These are phyloP conservation scores for Mrakia blollopis DNA, from an alignment of 768 basidiomycete genomes.

Conservation along the genomic window DNA sequence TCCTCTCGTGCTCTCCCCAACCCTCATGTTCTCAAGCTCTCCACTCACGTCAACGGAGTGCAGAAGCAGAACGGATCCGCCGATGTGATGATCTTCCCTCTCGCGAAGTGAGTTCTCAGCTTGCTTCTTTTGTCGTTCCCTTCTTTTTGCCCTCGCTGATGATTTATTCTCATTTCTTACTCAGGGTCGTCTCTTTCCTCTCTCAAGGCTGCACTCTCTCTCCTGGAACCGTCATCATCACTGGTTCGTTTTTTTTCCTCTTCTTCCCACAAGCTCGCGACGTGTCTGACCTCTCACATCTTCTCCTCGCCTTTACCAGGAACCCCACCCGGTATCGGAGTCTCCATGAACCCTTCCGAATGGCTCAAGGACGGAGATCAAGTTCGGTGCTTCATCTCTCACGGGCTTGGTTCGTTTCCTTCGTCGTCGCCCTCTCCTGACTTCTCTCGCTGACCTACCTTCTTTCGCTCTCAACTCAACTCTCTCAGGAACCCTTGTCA, in stretches of 20 bases:
- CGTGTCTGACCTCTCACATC: background rate
- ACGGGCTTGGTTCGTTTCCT: constrained; percentile 16
- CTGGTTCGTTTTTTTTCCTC: constrained; percentile 36
- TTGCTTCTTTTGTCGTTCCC: too few relatives aligned
- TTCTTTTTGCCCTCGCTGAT: background rate
- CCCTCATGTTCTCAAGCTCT: constrained; percentile 32
- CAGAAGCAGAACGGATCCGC: constrained; percentile 17
- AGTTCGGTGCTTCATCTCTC: constrained; percentile 19
- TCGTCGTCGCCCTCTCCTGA: background rate
- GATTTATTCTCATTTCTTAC: background rate
- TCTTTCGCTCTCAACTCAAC: background rate
- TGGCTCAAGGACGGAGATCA: constrained; percentile 23
- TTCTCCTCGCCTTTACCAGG: background rate
- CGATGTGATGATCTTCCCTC: constrained; percentile 13
- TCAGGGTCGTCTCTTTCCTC: constrained; percentile 22
- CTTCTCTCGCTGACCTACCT: background rate
- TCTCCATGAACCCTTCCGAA: background rate
- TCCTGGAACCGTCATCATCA: constrained; percentile 46
- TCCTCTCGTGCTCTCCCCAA: constrained; percentile 34
- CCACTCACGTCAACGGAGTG: constrained; percentile 14
- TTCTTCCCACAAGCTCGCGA: background rate
- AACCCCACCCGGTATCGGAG: constrained; percentile 22
- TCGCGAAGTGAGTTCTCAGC: constrained; percentile 3
- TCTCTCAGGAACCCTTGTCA: background rate
- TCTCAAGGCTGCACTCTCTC: constrained; percentile 45